A percentile compares a stretch with the other conserved stretches of the same genome.
Conservation (phyloP, 768 basidiomycete genomes). For the Tephrocybe sp. region DNA sequence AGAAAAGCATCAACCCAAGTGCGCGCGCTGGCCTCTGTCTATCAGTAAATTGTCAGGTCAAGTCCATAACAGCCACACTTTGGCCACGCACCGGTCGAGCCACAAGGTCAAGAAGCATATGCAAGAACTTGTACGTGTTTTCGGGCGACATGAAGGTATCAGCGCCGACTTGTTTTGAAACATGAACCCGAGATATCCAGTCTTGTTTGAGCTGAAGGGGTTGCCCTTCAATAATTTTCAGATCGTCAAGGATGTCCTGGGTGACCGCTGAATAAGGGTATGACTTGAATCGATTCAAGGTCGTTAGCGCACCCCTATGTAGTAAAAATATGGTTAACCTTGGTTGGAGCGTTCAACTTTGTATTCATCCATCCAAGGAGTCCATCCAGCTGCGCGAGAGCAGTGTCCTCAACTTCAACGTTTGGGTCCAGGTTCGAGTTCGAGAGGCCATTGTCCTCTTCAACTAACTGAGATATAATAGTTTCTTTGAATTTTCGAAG, state of each 20-base stretch:
- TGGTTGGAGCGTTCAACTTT: neutral
- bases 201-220: neutral
- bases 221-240: neutral
- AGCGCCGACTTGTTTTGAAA: neutral
- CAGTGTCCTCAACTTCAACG: neutral
- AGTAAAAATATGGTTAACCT: neutral
- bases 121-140: neutral
- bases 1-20: conserved; percentile 21
- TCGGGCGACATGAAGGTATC: neutral
- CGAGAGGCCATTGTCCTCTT: neutral
- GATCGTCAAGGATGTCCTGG: neutral
- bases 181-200: neutral
- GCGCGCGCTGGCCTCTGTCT: conserved; percentile 21
- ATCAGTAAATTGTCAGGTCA: neutral
- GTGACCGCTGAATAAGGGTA: neutral
- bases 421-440: neutral
- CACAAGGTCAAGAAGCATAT: neutral
- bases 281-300: neutral
- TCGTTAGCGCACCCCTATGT: neutral
- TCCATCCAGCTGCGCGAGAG: neutral
- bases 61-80: neutral
- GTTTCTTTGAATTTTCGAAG: neutral
- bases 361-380: neutral
- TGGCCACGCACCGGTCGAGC: neutral
- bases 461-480: neutral